Base-by-base conservation (phyloP, 225 moss, liverwort and hornwort genomes). In the Sphagnum tenellum region DNA sequence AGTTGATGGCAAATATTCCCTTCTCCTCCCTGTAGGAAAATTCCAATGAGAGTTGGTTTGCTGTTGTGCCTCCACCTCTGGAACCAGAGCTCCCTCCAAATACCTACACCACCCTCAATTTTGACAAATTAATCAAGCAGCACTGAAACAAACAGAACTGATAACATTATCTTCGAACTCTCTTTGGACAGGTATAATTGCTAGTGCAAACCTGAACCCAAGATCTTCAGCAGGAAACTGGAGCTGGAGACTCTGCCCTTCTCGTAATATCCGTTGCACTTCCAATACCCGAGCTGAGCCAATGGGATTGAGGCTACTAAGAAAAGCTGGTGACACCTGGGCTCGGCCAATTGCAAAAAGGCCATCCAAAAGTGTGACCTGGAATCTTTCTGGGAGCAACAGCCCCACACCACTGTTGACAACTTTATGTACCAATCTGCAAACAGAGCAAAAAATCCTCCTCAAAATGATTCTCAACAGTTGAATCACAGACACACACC, bases 221-320 rank as follows among this genome's bases (percentile, higher is more conserved):
- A 98, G 81, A 75, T 93, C 98, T 77, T 98, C 98, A 4, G 90
- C 89, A 65, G 89, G 89, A 82, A 93, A 93, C 60, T 90, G 93
- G 64, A 90, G 90, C 72, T 98, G 98, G 66, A 93, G 77, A 69
- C 93, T 98, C 56, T 75, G 76, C 48, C 90, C 90, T 75, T 83
- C 77, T 69, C 78, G 77, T 48, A 93, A 63, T 70, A 90, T 93
- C 70, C 78, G 75, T 76, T 86, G 73, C 67, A 98, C 84, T 84
- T 73, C 68, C 45, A 72, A 72, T 13, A 93, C 11, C 73, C 87
- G 82, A 55, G 81, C 78, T 50, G 78, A 72, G 64, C 85, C 84
- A 45, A 93, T 67, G 64, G 86, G 92, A 54, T 90, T 92, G 55
- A 72, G 77, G 67, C 61, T 72, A 69, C 65, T 79, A 13, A 87